These are phyloP conservation scores for Xylaria arbuscula DNA, from an alignment of 2,329 filamentous ascomycete species.

Conservation along the genomic window DNA sequence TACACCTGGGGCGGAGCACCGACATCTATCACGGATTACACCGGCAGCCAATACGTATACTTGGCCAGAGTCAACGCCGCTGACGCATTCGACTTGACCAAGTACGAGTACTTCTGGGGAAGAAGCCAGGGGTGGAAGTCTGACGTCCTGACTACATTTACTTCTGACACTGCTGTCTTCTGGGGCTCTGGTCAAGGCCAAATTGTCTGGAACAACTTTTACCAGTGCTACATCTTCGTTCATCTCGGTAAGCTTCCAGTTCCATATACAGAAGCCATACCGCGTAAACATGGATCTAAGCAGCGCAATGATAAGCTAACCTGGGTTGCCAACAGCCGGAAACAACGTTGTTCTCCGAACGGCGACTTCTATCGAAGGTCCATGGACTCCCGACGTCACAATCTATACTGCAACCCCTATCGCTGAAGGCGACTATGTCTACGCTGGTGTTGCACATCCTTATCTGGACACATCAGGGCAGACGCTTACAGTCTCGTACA, in stretches of 20 bases:
- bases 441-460: neutral
- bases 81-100: neutral
- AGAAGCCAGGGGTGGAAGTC: neutral
- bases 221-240: neutral
- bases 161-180: neutral
- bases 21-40: neutral
- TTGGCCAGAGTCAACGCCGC: neutral
- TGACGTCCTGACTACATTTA: neutral
- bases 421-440: neutral
- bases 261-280: neutral
- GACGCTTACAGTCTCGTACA: neutral
- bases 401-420: neutral
- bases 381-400: neutral
- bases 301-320: neutral
- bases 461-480: neutral
- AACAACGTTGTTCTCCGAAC: neutral
- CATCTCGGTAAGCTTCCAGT: neutral
- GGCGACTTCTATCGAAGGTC: neutral
- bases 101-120: neutral
- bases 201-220: neutral
- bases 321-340: neutral
- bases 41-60: neutral
- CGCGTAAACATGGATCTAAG: neutral
- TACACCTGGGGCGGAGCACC: neutral
- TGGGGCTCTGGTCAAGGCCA: neutral